Evolutionary conservation across 306 rosid genomes (phyloP).

Genomic region (Rosa multiflora): DNA sequence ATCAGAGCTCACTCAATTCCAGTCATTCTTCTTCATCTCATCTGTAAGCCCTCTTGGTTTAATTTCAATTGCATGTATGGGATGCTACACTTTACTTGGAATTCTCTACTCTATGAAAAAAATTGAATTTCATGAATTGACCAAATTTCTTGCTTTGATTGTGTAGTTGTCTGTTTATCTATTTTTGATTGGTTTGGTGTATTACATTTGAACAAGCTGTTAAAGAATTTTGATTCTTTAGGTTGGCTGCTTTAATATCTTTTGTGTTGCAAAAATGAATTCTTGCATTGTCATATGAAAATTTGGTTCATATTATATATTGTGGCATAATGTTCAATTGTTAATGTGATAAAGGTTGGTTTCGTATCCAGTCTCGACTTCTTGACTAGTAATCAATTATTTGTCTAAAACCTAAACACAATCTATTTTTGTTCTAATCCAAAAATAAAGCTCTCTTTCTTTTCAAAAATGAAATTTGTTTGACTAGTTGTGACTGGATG

Average conservation of each 20-base stretch:
- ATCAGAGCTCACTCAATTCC: too few species aligned
- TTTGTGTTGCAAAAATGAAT: too few species aligned
- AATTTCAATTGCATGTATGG: too few species aligned
- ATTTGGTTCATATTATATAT: too few species aligned
- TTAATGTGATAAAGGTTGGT: not conserved
- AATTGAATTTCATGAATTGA: not conserved
- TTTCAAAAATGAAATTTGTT: not conserved
- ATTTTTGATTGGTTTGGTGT: not conserved
- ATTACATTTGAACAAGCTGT: not conserved
- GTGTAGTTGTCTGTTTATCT: too few species aligned
- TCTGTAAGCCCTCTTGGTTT: not conserved
- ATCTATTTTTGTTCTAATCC: too few species aligned
- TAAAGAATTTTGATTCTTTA: not conserved
- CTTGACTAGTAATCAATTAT: not conserved
- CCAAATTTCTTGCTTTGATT: not conserved
- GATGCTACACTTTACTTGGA: not conserved
- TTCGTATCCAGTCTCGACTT: not conserved
- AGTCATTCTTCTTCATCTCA: not conserved
- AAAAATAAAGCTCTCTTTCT: not conserved
- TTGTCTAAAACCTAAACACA: too few species aligned
- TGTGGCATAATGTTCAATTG: not conserved
- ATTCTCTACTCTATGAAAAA: too few species aligned
- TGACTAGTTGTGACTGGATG: not conserved
- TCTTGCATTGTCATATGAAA: too few species aligned
- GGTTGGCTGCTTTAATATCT: too few species aligned